Evolutionary conservation across 306 rosid genomes (phyloP).

Genomic region (Abrus precatorius): DNA sequence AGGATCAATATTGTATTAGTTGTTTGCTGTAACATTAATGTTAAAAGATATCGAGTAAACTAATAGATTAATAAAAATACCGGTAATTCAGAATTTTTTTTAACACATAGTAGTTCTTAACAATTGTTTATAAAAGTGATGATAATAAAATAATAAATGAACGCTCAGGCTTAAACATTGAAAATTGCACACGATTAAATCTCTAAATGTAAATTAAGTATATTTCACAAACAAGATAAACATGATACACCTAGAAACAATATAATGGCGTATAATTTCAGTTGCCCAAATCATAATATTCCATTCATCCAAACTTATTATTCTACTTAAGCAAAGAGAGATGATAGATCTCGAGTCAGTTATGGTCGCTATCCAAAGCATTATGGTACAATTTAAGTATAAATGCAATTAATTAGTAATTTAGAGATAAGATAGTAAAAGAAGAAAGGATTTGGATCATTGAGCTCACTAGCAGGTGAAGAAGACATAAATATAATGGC

Average conservation of each 20-base stretch:
- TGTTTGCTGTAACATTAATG: background rate
- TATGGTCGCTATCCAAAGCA: constrained; percentile 6
- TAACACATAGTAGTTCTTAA: background rate
- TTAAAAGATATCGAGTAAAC: background rate
- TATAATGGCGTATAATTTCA: background rate
- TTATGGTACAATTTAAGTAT: background rate
- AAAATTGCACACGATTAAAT: background rate
- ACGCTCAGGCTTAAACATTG: background rate
- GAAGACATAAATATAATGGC: constrained; percentile 31
- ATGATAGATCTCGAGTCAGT: background rate
- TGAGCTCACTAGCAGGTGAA: constrained; percentile 16
- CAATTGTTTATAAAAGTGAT: background rate
- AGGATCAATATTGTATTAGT: background rate
- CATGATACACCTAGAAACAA: background rate
- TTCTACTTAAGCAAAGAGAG: background rate
- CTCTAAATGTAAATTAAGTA: background rate
- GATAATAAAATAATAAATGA: constrained; percentile 15
- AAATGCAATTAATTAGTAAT: constrained; percentile 34
- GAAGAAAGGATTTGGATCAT: constrained; percentile 19
- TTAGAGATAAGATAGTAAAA: constrained; percentile 30
- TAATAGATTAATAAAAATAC: background rate
- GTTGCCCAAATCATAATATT: background rate
- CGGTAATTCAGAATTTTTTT: background rate
- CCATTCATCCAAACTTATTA: background rate
- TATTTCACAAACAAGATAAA: background rate